A percentile compares a stretch with the other conserved stretches of the same genome.
Conservation (phyloP, 2,329 filamentous ascomycete species). For the Madurella mycetomatis region DNA sequence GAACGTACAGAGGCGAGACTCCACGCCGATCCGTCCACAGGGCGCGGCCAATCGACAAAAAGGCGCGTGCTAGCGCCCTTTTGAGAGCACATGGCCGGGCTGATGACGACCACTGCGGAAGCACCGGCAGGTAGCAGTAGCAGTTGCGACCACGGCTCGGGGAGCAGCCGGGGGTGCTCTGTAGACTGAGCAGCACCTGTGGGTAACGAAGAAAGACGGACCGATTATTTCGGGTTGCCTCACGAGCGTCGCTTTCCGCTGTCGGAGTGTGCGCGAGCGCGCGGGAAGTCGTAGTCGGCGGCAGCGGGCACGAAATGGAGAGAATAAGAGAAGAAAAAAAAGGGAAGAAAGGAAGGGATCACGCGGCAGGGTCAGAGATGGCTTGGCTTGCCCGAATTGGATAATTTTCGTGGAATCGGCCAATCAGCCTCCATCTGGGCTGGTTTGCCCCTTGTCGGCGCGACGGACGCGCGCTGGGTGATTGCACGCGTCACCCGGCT, state of each 20-base stretch:
- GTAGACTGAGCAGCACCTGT: background rate
- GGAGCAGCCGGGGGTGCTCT: no score
- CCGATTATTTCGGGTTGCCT: background rate
- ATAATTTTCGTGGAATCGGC: background rate
- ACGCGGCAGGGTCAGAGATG: background rate
- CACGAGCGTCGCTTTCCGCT: no score
- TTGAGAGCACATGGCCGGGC: no score
- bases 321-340: background rate
- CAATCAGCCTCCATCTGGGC: background rate
- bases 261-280: no score
- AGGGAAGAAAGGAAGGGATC: background rate
- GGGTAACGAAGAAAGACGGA: background rate
- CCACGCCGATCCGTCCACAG: no score
- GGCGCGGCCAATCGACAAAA: no score
- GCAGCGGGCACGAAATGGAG: background rate
- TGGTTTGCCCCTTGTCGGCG: slow-evolving; percentile 2
- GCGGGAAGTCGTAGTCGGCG: no score
- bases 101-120: no score
- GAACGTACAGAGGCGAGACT: no score
- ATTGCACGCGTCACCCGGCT: background rate
- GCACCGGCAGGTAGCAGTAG: no score
- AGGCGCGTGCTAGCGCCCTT: no score
- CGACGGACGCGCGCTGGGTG: slow-evolving; percentile 5
- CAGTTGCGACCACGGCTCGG: no score
- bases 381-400: background rate